Evolutionary conservation across 2,329 filamentous ascomycete genomes (phyloP).

Genomic region (Dactylellina sp.): DNA sequence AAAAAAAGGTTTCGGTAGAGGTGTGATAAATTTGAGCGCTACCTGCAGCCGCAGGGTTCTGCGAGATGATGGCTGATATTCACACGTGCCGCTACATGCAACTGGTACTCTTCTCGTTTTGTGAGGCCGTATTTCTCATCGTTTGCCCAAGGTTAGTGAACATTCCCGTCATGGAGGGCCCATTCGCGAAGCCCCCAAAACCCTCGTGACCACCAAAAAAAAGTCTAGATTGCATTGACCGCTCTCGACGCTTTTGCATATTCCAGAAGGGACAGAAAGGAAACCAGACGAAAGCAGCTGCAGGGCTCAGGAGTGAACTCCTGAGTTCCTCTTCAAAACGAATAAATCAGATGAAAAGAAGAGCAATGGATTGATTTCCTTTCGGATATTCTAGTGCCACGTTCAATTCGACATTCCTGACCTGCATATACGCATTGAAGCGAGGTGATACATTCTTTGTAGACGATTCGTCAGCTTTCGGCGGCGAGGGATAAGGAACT

Average conservation of each 20-base stretch:
- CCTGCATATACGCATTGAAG: conserved; percentile 8
- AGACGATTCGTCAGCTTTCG: conserved; percentile 5
- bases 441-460: neutral
- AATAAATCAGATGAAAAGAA: conserved; percentile 41
- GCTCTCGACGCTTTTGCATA: neutral
- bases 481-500: neutral
- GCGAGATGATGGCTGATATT: conserved; percentile 52
- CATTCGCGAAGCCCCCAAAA: conserved; percentile 1
- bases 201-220: conserved; percentile 33
- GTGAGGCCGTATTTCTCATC: conserved; percentile 20
- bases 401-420: conserved; percentile 9
- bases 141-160: conserved; percentile 18
- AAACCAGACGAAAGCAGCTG: conserved; percentile 11
- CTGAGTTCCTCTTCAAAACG: conserved; percentile 16
- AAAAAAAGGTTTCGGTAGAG: conserved; percentile 36
- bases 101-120: conserved; percentile 18
- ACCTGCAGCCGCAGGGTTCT: conserved; percentile 55
- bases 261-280: conserved; percentile 5
- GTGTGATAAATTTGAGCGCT: conserved; percentile 34
- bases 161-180: conserved; percentile 32
- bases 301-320: conserved; percentile 5
- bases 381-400: neutral
- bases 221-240: conserved; percentile 38
- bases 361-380: conserved; percentile 1
- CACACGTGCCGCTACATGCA: conserved; percentile 57